These are phyloP conservation scores for Porphyra umbilicalis DNA, from an alignment of 31 red algal genomes.

Conservation along the genomic window DNA sequence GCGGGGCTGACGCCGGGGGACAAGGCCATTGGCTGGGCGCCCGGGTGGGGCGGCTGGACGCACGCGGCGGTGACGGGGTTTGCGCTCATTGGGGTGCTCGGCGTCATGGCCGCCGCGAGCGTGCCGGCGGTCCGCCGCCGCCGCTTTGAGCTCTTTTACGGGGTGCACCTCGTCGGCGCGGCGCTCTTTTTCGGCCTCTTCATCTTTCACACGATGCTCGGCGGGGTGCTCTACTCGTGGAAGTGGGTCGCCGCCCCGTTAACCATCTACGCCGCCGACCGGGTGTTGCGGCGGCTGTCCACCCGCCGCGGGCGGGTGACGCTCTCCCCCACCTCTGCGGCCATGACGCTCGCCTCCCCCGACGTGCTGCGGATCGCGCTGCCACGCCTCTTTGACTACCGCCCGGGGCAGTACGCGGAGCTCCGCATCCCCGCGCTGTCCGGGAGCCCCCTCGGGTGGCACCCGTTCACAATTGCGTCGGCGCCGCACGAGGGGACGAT, in stretches of 20 bases:
- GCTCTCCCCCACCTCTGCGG: conserved; percentile 50
- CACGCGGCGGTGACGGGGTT: conserved; percentile 42
- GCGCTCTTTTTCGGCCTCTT: conserved; percentile 24
- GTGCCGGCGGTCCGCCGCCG: conserved; percentile 18
- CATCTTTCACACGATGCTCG: conserved; percentile 41
- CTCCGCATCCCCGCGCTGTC: conserved; percentile 59
- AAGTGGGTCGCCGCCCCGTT: conserved; percentile 63
- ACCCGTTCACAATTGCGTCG: conserved; percentile 74
- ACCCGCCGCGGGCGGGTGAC: conserved; percentile 31
- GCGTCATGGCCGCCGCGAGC: conserved; percentile 18
- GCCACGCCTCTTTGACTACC: conserved; percentile 57
- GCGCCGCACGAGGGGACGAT: conserved; percentile 72
- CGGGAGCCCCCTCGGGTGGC: conserved; percentile 55
- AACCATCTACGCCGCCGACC: conserved; percentile 51
- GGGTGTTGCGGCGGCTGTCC: conserved; percentile 15
- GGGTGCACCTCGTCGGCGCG: conserved; percentile 45
- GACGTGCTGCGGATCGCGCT: conserved; percentile 53
- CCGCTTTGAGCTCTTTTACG: conserved; percentile 54
- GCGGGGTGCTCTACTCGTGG: conserved; percentile 50
- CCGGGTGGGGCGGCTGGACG: conserved; percentile 22
- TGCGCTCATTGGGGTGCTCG: conserved; percentile 26
- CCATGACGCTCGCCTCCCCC: conserved; percentile 46
- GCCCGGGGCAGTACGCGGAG: conserved; percentile 80
- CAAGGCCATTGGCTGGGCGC: conserved; percentile 15
- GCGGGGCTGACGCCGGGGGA: too few relatives aligned